Evolutionary conservation across 345 rosid species (phyloP).

Genomic region (Euphorbia peplus): DNA sequence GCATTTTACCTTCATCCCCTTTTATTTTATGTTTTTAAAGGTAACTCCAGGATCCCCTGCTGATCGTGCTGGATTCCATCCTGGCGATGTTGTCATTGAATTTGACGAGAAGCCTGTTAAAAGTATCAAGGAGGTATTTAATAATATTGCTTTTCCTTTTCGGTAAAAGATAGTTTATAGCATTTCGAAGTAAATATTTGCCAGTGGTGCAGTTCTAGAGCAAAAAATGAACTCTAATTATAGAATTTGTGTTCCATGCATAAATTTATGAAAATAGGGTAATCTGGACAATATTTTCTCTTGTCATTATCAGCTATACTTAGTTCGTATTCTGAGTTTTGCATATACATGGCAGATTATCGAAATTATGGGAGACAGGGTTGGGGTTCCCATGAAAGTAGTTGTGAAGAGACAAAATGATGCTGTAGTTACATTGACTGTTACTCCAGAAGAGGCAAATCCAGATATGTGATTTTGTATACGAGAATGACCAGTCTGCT

Average conservation of each 20-base stretch:
- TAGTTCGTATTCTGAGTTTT: neutral
- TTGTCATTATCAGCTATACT: neutral
- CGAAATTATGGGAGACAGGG: conserved; percentile 63
- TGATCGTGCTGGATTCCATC: conserved; percentile 75
- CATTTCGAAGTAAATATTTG: neutral
- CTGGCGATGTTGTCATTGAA: conserved; percentile 74
- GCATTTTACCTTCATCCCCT: neutral
- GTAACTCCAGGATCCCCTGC: conserved; percentile 91
- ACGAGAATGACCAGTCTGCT: no score
- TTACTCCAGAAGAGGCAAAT: conserved; percentile 78
- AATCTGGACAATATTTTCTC: neutral
- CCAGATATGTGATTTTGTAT: conserved; percentile 44
- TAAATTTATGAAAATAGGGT: neutral
- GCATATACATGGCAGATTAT: conserved; percentile 45
- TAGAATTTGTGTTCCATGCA: no score
- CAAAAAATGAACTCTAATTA: neutral
- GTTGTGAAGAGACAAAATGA: conserved; percentile 61
- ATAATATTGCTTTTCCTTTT: neutral
- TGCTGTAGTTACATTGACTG: conserved; percentile 38
- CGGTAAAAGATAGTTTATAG: neutral
- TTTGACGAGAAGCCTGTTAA: conserved; percentile 74
- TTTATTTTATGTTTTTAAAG: conserved; percentile 25
- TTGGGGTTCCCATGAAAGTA: conserved; percentile 53
- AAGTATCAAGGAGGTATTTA: conserved; percentile 66
- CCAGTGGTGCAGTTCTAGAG: neutral